These are phyloP conservation scores for Suillus lakei DNA, from an alignment of 768 basidiomycete genomes.

Conservation along the genomic window DNA sequence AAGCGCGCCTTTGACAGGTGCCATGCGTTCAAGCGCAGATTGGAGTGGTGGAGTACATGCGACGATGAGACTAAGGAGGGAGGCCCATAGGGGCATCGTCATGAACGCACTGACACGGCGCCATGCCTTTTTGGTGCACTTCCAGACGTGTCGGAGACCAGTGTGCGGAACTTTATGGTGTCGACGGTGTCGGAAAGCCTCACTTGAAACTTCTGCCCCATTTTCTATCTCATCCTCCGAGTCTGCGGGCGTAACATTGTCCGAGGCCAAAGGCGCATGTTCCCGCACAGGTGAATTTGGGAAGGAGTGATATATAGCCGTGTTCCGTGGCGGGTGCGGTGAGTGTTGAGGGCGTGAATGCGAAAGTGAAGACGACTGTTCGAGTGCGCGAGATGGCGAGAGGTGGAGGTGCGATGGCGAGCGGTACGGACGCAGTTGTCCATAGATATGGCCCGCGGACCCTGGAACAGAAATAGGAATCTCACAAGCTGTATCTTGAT, in stretches of 20 bases:
- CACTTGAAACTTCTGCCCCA: constrained; percentile 21
- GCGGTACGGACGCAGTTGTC: neutral
- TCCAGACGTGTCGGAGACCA: constrained; percentile 5
- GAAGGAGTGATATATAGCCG: constrained; percentile 64
- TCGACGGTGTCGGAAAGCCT: constrained; percentile 21
- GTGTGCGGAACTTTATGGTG: constrained; percentile 25
- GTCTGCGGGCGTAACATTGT: constrained; percentile 5
- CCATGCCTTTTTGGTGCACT: neutral
- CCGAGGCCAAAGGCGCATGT: neutral
- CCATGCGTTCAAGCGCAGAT: constrained; percentile 63
- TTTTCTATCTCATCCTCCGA: constrained; percentile 22
- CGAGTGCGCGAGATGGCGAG: neutral
- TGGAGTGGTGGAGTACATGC: constrained; percentile 82
- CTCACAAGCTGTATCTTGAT: neutral
- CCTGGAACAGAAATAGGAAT: neutral
- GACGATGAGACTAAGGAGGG: constrained; percentile 73
- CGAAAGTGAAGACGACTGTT: neutral
- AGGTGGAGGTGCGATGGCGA: neutral
- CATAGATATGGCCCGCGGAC: neutral
- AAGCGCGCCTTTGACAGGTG: constrained; percentile 71
- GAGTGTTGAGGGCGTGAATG: neutral
- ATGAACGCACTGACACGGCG: neutral
- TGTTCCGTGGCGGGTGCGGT: constrained; percentile 29
- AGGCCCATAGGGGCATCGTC: constrained; percentile 71
- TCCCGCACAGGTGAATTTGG: constrained; percentile 53